Percentiles rank a stretch among this genome's conserved stretches.
Conservation (phyloP, 805 yeast species). For the Pichia occidentalis region DNA sequence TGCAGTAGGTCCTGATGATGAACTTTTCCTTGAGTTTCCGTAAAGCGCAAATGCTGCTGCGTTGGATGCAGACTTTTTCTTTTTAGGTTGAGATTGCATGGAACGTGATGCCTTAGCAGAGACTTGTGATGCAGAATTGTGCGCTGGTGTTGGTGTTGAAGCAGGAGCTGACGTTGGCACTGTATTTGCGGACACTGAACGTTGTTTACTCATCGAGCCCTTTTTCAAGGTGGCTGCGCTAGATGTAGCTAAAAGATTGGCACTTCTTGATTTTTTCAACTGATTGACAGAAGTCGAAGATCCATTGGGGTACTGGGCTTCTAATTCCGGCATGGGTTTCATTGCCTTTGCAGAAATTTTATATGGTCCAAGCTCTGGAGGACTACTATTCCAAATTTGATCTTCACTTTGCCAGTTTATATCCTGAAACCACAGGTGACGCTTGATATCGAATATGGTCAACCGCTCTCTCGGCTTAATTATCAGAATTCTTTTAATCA, state of each 20-base stretch:
- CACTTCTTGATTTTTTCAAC: conserved; percentile 10
- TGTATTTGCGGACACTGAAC: conserved; percentile 1
- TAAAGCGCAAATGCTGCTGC: conserved; percentile 22
- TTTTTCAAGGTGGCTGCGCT: background rate
- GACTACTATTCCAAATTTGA: conserved; percentile 49
- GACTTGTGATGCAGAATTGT: background rate
- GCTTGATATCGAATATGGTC: conserved; percentile 48
- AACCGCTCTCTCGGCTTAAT: conserved; percentile 59
- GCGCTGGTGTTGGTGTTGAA: background rate
- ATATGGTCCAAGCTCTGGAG: conserved; percentile 67
- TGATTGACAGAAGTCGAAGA: conserved; percentile 8
- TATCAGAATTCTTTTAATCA: conserved; percentile 61
- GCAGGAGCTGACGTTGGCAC: conserved; percentile 1
- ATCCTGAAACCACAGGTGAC: conserved; percentile 55
- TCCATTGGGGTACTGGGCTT: conserved; percentile 20
- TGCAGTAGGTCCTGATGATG: background rate
- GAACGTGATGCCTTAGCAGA: background rate
- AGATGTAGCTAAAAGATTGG: conserved; percentile 6
- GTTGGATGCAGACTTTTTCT: conserved; percentile 12
- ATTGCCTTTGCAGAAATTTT: conserved; percentile 71
- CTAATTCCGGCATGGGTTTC: conserved; percentile 61
- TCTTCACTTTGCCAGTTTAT: conserved; percentile 48
- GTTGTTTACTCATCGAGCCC: conserved; percentile 1
- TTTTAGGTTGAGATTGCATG: background rate
- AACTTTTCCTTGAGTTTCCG: conserved; percentile 2